Percentiles rank a stretch among this genome's conserved stretches.
Conservation (phyloP, 2,329 filamentous ascomycete genomes). For the Xylariaceae sp. region DNA sequence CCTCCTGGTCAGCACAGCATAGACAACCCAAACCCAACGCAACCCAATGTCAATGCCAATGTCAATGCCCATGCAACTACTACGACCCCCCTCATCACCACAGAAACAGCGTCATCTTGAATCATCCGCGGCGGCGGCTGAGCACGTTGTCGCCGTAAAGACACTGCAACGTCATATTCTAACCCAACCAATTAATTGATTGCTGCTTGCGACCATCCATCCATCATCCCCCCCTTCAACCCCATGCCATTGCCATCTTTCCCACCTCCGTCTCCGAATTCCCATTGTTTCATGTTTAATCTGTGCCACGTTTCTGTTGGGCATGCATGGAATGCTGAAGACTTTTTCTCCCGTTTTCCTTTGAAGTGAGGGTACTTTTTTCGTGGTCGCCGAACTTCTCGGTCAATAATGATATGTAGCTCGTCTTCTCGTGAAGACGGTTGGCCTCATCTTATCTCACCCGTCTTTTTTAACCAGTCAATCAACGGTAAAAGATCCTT, state of each 20-base stretch:
- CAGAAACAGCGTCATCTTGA: no score
- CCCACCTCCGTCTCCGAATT: constrained; percentile 1
- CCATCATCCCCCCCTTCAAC: not conserved
- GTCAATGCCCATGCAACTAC: no score
- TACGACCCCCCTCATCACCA: no score
- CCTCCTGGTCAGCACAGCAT: no score
- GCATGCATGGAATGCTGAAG: constrained; percentile 12
- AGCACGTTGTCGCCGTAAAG: no score
- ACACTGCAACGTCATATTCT: no score
- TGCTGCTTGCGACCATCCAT: not conserved
- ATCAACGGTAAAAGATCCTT: not conserved
- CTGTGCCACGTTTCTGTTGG: constrained; percentile 2
- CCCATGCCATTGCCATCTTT: not conserved
- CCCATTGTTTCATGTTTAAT: constrained; percentile 7
- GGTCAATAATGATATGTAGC: constrained; percentile 4
- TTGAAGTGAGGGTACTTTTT: not conserved
- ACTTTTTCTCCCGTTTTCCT: not conserved
- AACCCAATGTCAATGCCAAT: no score
- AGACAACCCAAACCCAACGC: no score
- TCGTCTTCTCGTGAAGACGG: not conserved
- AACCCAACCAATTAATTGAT: no score
- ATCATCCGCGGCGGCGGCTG: no score
- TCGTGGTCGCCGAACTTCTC: constrained; percentile 18
- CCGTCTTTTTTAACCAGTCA: not conserved
- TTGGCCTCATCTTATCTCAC: no score